A percentile compares a stretch with the other conserved stretches of the same genome.
Evolutionary conservation across 805 yeast genomes (phyloP).

Genomic region (Maudiozyma pseudohumilis): DNA sequence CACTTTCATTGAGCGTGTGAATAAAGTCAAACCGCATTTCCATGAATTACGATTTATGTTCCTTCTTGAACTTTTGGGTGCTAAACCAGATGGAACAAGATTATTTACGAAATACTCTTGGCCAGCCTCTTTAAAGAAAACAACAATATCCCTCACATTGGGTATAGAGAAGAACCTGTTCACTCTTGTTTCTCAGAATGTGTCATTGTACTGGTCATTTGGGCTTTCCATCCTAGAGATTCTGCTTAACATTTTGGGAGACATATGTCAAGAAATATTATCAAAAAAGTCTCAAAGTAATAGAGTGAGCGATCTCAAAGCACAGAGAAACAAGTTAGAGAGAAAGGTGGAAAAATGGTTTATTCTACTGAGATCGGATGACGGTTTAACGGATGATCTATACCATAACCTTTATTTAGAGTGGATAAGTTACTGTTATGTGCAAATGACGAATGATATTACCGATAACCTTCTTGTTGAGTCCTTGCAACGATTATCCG

Average conservation of each 20-base stretch:
- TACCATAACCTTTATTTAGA: conserved; percentile 26
- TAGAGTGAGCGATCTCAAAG: conserved; percentile 27
- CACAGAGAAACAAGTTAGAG: conserved; percentile 34
- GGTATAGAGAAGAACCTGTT: conserved; percentile 23
- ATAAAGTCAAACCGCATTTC: conserved; percentile 26
- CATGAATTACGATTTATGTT: conserved; percentile 32
- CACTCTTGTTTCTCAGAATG: conserved; percentile 11
- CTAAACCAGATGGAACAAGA: conserved; percentile 16
- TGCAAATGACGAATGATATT: conserved; percentile 33
- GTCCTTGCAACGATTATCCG: conserved; percentile 19
- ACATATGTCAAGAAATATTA: conserved; percentile 24
- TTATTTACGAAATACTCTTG: conserved; percentile 33
- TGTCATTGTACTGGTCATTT: conserved; percentile 9
- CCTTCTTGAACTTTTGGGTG: conserved; percentile 18
- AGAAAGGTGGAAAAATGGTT: conserved; percentile 44
- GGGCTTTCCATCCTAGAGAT: conserved; percentile 37
- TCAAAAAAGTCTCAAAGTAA: conserved; percentile 26
- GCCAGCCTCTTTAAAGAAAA: conserved; percentile 30
- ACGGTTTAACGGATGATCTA: not conserved
- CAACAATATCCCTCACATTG: conserved; percentile 26
- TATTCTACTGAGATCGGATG: conserved; percentile 14
- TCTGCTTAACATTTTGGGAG: conserved; percentile 35
- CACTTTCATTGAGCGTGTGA: conserved; percentile 22
- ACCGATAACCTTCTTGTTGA: conserved; percentile 27
- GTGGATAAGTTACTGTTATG: conserved; percentile 41